Evolutionary conservation across 2,329 filamentous ascomycete species (phyloP).

Genomic region (Cryphonectria nitschkei): DNA sequence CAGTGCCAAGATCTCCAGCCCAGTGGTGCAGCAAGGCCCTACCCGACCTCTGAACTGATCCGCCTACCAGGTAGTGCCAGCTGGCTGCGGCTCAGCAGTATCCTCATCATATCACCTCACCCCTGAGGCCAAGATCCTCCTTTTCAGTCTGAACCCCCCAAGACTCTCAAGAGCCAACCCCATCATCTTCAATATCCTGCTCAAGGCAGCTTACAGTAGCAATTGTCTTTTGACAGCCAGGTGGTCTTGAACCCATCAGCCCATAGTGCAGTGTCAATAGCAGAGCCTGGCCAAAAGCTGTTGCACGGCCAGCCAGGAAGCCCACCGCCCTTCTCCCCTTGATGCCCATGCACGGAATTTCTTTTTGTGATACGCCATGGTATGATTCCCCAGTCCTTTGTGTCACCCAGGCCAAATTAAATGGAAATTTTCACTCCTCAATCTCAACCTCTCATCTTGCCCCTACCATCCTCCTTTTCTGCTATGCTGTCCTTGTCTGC

Average conservation of each 20-base stretch:
- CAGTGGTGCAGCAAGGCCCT: background rate
- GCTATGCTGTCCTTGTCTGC: background rate
- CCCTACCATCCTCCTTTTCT: background rate
- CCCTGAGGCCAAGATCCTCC: background rate
- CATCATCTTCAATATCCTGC: background rate
- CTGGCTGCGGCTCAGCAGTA: slow-evolving; percentile 3
- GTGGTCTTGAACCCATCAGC: background rate
- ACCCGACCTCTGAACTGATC: background rate
- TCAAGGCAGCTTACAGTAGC: background rate
- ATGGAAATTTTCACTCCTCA: background rate
- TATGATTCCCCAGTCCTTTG: slow-evolving; percentile 10
- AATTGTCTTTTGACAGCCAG: background rate
- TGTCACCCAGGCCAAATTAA: slow-evolving; percentile 5
- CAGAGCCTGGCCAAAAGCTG: background rate
- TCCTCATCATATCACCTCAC: background rate
- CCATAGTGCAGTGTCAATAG: background rate
- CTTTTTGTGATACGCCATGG: background rate
- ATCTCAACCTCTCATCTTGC: background rate
- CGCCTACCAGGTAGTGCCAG: background rate
- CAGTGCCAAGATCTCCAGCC: slow-evolving; percentile 2
- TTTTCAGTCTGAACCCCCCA: background rate
- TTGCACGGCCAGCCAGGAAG: background rate
- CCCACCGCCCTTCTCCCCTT: background rate
- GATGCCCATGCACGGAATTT: slow-evolving; percentile 1
- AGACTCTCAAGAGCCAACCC: background rate